These are phyloP conservation scores for Stenogyne calaminthoides DNA, from an alignment of 305 asterid genomes.

Conservation along the genomic window DNA sequence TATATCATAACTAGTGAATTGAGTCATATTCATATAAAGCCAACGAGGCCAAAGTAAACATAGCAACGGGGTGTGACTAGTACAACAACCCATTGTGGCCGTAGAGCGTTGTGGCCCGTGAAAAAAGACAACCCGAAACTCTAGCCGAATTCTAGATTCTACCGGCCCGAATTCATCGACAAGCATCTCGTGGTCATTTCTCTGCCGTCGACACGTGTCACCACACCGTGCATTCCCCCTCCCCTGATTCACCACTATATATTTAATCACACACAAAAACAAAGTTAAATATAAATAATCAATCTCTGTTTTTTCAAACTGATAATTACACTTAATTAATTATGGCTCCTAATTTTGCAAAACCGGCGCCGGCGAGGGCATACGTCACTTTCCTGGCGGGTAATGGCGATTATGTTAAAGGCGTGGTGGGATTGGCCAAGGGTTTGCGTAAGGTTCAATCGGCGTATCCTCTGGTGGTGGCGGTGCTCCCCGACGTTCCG, in stretches of 20 bases:
- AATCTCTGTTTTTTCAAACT: background rate
- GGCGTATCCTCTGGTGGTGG: constrained; percentile 49
- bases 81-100: no score
- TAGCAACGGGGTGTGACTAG: no score
- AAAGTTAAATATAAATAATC: background rate
- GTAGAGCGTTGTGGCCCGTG: no score
- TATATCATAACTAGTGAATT: no score
- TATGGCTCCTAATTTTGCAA: constrained; percentile 35
- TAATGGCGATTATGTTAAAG: constrained; percentile 45
- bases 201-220: constrained; percentile 31
- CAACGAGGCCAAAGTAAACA: no score
- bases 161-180: constrained; percentile 21
- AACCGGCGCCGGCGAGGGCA: constrained; percentile 29
- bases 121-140: no score
- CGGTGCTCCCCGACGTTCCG: constrained; percentile 51
- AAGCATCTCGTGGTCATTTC: constrained; percentile 20
- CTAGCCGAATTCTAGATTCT: no score
- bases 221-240: background rate
- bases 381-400: constrained; percentile 48
- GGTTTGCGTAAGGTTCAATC: constrained; percentile 43
- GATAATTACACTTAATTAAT: background rate
- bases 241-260: constrained; percentile 4
- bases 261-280: background rate
- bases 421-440: constrained; percentile 49
- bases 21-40: no score